phyloP scores from a whole-genome alignment of 192 early-diverging fungal species.

The Coemansia sp. region DNA sequence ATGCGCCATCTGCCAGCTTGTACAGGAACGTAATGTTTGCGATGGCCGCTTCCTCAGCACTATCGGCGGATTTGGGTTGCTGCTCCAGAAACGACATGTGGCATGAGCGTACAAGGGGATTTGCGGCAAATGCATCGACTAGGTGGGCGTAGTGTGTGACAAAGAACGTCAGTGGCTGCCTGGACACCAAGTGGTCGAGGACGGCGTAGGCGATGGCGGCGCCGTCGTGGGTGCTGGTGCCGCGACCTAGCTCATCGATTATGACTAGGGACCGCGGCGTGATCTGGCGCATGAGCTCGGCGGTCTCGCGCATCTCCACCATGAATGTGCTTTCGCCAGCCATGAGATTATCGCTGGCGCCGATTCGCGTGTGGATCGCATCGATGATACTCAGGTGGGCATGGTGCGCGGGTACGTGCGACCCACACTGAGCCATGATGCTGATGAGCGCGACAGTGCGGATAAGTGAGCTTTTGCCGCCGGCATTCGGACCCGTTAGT shows the following conservation, averaged over 20 bases:
- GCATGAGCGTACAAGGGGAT: constrained; percentile 16
- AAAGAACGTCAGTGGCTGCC: constrained; percentile 84
- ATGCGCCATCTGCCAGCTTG: constrained; percentile 79
- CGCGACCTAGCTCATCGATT: constrained; percentile 95
- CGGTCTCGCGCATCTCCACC: constrained; percentile 92
- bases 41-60: constrained; percentile 58
- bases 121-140: constrained; percentile 54
- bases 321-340: constrained; percentile 95
- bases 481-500: constrained; percentile 97
- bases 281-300: constrained; percentile 82
- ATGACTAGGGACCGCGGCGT: constrained; percentile 87
- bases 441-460: constrained; percentile 89
- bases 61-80: constrained; percentile 64
- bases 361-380: constrained; percentile 93
- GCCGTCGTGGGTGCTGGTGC: constrained; percentile 96
- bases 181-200: constrained; percentile 74
- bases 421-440: constrained; percentile 94
- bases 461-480: constrained; percentile 94
- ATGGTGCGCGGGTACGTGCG: constrained; percentile 79
- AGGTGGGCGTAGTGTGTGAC: constrained; percentile 94
- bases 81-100: constrained; percentile 57
- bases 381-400: constrained; percentile 82
- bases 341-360: constrained; percentile 94
- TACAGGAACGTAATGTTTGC: constrained; percentile 89
- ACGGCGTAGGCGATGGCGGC: constrained; percentile 94